Percentiles rank a stretch among this genome's conserved stretches.
These are phyloP conservation scores for Rosa chinensis DNA, from an alignment of 306 rosid genomes.

Conservation along the genomic window DNA sequence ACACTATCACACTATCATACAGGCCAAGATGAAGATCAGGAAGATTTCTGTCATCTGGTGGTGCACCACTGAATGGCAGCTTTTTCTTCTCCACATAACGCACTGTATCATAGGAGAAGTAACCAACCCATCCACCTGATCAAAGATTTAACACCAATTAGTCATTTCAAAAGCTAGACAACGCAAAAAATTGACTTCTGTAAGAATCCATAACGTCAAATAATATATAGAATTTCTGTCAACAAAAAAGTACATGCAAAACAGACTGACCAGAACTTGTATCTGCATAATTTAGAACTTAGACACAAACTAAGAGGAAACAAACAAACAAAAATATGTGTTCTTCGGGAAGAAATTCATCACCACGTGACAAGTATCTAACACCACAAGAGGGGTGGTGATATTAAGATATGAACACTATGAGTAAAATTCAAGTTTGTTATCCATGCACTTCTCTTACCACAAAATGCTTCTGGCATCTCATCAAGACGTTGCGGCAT, in stretches of 20 bases:
- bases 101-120: constrained; percentile 93
- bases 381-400: background rate
- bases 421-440: background rate
- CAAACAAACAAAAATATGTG: background rate
- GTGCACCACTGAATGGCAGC: constrained; percentile 82
- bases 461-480: constrained; percentile 97
- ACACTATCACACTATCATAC: constrained; percentile 85
- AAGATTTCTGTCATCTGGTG: constrained; percentile 82
- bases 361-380: background rate
- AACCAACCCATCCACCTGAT: constrained; percentile 98
- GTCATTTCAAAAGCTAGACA: background rate
- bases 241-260: background rate
- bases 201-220: background rate
- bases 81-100: constrained; percentile 94
- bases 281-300: background rate
- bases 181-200: background rate
- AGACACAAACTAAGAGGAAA: background rate
- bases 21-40: constrained; percentile 97
- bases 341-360: background rate
- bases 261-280: background rate
- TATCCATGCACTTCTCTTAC: constrained; percentile 36
- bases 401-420: background rate
- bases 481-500: constrained; percentile 77
- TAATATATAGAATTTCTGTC: background rate
- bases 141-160: constrained; percentile 21